Percentiles rank a stretch among this genome's conserved stretches.
phyloP scores from a whole-genome alignment of 1,139 yeast species.

The Geotrichum fermentans region DNA sequence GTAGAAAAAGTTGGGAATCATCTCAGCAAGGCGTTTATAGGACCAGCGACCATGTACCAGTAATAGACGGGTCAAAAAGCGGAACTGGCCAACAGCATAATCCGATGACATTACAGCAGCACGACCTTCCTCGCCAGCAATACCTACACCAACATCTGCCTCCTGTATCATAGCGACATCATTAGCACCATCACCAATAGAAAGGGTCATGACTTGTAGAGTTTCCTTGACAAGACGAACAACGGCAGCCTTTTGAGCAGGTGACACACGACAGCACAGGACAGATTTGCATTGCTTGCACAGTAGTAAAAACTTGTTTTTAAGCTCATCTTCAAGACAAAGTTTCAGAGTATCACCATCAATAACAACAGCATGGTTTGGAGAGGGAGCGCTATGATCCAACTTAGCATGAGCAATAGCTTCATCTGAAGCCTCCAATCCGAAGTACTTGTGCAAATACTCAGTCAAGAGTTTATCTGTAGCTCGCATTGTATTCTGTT shows the following conservation, averaged over 20 bases:
- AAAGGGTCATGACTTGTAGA: conserved; percentile 79
- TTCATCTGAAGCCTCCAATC: conserved; percentile 54
- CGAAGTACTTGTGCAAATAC: conserved; percentile 57
- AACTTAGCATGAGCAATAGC: conserved; percentile 56
- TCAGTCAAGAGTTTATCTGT: conserved; percentile 53
- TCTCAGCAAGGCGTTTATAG: conserved; percentile 81
- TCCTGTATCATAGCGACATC: conserved; percentile 99
- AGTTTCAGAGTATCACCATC: conserved; percentile 87
- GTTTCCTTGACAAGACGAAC: conserved; percentile 81
- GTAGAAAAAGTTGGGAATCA: conserved; percentile 90
- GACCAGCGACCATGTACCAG: conserved; percentile 97
- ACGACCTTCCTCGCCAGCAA: conserved; percentile 96
- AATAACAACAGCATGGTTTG: conserved; percentile 73
- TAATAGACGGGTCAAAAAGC: conserved; percentile 70
- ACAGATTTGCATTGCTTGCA: conserved; percentile 95
- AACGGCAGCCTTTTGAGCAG: conserved; percentile 94
- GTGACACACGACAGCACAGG: conserved; percentile 96
- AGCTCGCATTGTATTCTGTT: conserved; percentile 36
- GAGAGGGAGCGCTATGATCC: conserved; percentile 74
- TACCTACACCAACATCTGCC: conserved; percentile 97
- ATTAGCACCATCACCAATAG: conserved; percentile 97
- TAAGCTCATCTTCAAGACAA: conserved; percentile 51
- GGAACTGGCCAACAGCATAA: conserved; percentile 92
- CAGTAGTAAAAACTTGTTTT: conserved; percentile 67
- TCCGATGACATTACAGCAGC: conserved; percentile 99